Conservation (phyloP, 768 basidiomycete genomes). For the Suillus decipiens region DNA sequence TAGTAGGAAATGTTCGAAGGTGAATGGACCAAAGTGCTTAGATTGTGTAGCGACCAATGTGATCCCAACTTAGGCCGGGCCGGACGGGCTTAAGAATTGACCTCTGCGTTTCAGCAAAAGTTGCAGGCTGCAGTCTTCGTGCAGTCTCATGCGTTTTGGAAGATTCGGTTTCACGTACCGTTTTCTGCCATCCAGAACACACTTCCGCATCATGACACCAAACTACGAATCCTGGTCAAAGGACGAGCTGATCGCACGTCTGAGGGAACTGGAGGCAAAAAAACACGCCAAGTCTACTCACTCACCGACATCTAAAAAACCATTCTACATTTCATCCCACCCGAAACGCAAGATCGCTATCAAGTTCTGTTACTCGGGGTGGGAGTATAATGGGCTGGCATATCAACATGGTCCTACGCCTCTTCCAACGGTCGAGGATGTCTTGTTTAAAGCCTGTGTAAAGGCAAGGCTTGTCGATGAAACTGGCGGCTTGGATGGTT, state of each 20-base stretch:
- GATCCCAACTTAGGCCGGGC: too few species aligned
- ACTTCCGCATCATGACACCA: constrained; percentile 37
- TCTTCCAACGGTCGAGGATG: constrained; percentile 88
- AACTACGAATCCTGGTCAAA: constrained; percentile 60
- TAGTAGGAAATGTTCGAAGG: too few species aligned
- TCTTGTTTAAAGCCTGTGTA: constrained; percentile 77
- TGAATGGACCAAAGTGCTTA: too few species aligned
- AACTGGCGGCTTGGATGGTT: constrained; percentile 75
- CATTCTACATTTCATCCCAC: constrained; percentile 68
- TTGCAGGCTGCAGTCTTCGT: too few species aligned
- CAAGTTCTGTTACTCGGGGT: constrained; percentile 90
- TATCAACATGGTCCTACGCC: constrained; percentile 71
- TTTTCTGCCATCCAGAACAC: constrained; percentile 30
- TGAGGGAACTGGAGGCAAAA: constrained; percentile 55
- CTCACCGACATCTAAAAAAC: constrained; percentile 33
- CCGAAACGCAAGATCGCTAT: constrained; percentile 90
- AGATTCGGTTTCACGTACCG: constrained; percentile 35
- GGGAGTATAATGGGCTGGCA: constrained; percentile 90
- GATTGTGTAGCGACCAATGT: too few species aligned
- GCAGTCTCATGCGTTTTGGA: constrained; percentile 29
- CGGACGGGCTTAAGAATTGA: too few species aligned
- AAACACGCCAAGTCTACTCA: constrained; percentile 20
- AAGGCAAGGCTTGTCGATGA: constrained; percentile 78
- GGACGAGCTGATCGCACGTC: constrained; percentile 68
- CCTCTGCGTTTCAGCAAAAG: too few species aligned